Evolutionary conservation across 345 rosid genomes (phyloP).

Genomic region (Pistacia atlantica): DNA sequence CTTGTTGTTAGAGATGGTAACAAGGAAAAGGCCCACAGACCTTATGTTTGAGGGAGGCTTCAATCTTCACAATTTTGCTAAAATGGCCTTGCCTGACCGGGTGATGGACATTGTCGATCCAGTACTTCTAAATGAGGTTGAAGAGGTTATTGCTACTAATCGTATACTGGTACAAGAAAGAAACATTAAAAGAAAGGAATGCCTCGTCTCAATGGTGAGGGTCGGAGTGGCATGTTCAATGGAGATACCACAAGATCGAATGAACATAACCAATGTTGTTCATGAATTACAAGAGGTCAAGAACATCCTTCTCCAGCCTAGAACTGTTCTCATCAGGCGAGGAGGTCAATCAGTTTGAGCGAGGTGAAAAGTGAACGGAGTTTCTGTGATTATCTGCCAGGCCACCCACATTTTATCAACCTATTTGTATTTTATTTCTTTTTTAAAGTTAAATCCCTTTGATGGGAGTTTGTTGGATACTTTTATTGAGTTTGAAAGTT

Average conservation of each 20-base stretch:
- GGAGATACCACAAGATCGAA: conserved; percentile 13
- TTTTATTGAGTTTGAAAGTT: too few species aligned
- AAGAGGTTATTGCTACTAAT: not conserved
- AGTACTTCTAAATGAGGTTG: not conserved
- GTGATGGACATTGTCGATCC: conserved; percentile 11
- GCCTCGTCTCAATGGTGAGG: conserved; percentile 10
- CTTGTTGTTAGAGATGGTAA: conserved; percentile 31
- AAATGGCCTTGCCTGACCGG: conserved; percentile 20
- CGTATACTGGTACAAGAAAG: not conserved
- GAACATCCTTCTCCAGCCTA: too few species aligned
- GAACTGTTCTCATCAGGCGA: too few species aligned
- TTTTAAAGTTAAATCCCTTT: too few species aligned
- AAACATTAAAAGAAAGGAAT: not conserved
- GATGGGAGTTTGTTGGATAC: too few species aligned
- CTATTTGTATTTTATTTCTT: too few species aligned
- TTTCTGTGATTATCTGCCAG: too few species aligned
- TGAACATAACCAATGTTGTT: not conserved
- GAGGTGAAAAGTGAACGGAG: too few species aligned
- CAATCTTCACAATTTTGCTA: conserved; percentile 19
- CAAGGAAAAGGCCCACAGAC: conserved; percentile 23
- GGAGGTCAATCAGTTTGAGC: too few species aligned
- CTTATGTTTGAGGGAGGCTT: conserved; percentile 26
- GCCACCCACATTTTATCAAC: too few species aligned
- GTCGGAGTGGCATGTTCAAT: conserved; percentile 27
- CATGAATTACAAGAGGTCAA: too few species aligned